phyloP scores from a whole-genome alignment of 805 yeast species.

The Starmerella asiatica region DNA sequence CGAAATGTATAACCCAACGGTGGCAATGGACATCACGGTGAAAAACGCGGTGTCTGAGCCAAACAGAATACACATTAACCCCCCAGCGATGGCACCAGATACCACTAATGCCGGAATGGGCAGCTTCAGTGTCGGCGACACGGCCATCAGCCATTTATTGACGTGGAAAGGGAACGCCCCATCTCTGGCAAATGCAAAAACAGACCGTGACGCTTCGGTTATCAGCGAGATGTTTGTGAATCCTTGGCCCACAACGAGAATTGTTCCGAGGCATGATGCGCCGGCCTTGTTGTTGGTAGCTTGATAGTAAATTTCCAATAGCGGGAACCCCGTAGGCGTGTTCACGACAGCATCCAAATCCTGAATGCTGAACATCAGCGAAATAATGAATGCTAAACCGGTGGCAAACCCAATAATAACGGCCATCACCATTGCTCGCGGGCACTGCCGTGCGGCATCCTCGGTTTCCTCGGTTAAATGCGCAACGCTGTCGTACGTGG shows the following conservation, averaged over 20 bases:
- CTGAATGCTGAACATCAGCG: conserved; percentile 40
- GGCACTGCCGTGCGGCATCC: conserved; percentile 45
- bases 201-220: conserved; percentile 54
- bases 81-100: conserved; percentile 39
- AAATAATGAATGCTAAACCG: conserved; percentile 25
- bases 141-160: conserved; percentile 36
- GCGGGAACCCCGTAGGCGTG: conserved; percentile 48
- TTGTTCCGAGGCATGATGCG: conserved; percentile 35
- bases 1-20: conserved; percentile 41
- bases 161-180: conserved; percentile 41
- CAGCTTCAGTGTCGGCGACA: conserved; percentile 36
- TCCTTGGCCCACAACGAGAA: conserved; percentile 41
- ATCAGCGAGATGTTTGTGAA: conserved; percentile 49
- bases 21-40: conserved; percentile 51
- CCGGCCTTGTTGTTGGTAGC: conserved; percentile 41
- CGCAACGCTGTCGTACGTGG: conserved; percentile 57
- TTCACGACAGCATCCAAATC: conserved; percentile 37
- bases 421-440: conserved; percentile 48
- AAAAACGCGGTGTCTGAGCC: conserved; percentile 57
- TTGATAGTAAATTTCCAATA: conserved; percentile 49
- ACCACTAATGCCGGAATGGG: conserved; percentile 49
- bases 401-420: conserved; percentile 56
- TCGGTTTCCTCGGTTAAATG: conserved; percentile 57
- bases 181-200: conserved; percentile 60
- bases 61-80: conserved; percentile 42